Conservation (phyloP, 129 eudicot species). For the Chrysanthemum seticuspe region DNA sequence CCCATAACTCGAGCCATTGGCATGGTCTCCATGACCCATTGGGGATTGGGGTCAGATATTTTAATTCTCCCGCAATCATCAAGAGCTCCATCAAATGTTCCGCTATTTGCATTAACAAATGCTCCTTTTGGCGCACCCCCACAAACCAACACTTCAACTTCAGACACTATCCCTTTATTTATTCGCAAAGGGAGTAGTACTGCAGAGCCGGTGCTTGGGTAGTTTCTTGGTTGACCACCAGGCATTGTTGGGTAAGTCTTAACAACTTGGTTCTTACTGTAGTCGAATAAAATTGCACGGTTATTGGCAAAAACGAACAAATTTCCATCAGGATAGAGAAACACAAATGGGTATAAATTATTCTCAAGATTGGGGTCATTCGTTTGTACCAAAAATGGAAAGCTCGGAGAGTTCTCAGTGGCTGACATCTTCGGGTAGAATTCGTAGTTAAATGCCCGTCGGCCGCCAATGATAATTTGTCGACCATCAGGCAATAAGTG, state of each 20-base stretch:
- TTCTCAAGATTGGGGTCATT: conserved; percentile 52
- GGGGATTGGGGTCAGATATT: conserved; percentile 50
- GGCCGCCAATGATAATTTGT: conserved; percentile 63
- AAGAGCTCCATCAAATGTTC: conserved; percentile 42
- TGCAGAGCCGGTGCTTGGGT: conserved; percentile 75
- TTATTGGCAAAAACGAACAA: conserved; percentile 68
- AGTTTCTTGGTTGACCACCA: conserved; percentile 66
- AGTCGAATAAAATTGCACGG: conserved; percentile 58
- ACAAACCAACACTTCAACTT: conserved; percentile 59
- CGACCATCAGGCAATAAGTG: conserved; percentile 66
- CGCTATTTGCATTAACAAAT: conserved; percentile 29
- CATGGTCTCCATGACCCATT: conserved; percentile 68
- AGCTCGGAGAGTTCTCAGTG: conserved; percentile 6
- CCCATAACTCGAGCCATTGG: conserved; percentile 67
- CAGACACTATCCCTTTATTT: conserved; percentile 10
- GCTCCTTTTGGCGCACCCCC: conserved; percentile 65
- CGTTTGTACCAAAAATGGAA: conserved; percentile 51
- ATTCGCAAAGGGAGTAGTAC: conserved; percentile 63
- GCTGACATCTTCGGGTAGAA: conserved; percentile 52
- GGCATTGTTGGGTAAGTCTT: conserved; percentile 57
- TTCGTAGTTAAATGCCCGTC: conserved; percentile 54
- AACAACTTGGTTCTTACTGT: conserved; percentile 34
- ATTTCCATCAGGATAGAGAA: conserved; percentile 61
- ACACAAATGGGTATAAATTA: conserved; percentile 69
- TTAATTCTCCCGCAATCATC: conserved; percentile 47